phyloP scores from a whole-genome alignment of 116 monocot species.

The Iris pallida region DNA sequence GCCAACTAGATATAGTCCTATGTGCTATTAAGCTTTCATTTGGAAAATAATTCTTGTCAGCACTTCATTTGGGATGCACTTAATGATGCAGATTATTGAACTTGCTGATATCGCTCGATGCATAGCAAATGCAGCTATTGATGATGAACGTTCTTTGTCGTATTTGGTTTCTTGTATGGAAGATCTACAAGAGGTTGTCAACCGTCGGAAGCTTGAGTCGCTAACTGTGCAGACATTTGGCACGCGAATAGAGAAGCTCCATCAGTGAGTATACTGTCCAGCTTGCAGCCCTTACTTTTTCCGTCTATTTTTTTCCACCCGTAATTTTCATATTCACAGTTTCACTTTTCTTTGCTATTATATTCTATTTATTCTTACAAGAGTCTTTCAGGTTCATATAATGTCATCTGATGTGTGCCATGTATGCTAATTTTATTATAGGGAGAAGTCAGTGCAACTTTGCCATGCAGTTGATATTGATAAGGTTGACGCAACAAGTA shows the following conservation, averaged over 20 bases:
- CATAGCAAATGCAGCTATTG: conserved; percentile 53
- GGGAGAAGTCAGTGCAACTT: conserved; percentile 88
- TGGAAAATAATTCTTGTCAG: too few relatives aligned
- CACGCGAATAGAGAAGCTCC: conserved; percentile 83
- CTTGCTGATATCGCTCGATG: conserved; percentile 96
- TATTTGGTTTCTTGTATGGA: conserved; percentile 77
- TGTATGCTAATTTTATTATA: conserved; percentile 12
- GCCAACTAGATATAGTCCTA: too few relatives aligned
- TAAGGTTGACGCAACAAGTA: conserved; percentile 66
- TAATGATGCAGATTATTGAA: conserved; percentile 55
- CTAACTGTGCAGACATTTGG: conserved; percentile 96
- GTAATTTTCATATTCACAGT: too few relatives aligned
- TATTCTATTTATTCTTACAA: too few relatives aligned
- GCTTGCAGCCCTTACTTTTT: conserved; percentile 1
- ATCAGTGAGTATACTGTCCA: conserved; percentile 38
- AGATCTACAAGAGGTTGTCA: conserved; percentile 85
- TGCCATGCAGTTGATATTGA: conserved; percentile 79
- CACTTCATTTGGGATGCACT: too few relatives aligned
- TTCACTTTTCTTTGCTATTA: too few relatives aligned
- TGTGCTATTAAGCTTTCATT: too few relatives aligned
- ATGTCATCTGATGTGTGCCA: neutral
- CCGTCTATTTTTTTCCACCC: neutral
- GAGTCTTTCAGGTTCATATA: neutral
- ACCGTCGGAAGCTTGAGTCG: conserved; percentile 68
- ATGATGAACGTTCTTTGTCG: conserved; percentile 62